A percentile compares a stretch with the other conserved stretches of the same genome.
These are phyloP conservation scores for Firmiana major DNA, from an alignment of 345 rosid species.

Conservation along the genomic window DNA sequence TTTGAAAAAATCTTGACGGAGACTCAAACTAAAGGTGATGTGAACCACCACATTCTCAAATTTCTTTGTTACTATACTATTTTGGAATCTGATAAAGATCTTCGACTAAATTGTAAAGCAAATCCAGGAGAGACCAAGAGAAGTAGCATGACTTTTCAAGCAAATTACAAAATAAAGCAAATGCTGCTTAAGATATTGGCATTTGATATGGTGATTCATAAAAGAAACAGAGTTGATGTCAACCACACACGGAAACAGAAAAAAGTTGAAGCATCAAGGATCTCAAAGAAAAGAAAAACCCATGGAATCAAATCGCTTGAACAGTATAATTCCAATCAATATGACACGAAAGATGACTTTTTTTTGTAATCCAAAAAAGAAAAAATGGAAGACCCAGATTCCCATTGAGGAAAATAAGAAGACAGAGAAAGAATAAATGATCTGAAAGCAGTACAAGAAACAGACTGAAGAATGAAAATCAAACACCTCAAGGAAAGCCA, in stretches of 20 bases:
- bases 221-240: not conserved
- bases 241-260: not conserved
- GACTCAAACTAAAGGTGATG: not conserved
- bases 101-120: no score
- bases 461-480: not conserved
- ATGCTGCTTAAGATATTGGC: no score
- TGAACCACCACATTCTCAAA: not conserved
- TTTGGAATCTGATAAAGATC: no score
- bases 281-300: no score
- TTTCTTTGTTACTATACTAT: no score
- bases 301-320: not conserved
- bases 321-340: not conserved
- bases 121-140: no score
- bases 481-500: conserved; percentile 62
- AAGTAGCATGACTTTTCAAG: no score
- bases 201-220: no score
- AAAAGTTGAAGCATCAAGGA: not conserved
- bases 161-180: no score
- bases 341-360: not conserved
- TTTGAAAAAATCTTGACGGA: no score
- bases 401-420: not conserved
- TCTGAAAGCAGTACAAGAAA: not conserved
- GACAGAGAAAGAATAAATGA: not conserved
- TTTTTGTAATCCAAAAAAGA: not conserved
- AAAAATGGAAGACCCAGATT: not conserved